Evolutionary conservation across 23 red algal species (phyloP).

Genomic region (Gracilariopsis chorda): DNA sequence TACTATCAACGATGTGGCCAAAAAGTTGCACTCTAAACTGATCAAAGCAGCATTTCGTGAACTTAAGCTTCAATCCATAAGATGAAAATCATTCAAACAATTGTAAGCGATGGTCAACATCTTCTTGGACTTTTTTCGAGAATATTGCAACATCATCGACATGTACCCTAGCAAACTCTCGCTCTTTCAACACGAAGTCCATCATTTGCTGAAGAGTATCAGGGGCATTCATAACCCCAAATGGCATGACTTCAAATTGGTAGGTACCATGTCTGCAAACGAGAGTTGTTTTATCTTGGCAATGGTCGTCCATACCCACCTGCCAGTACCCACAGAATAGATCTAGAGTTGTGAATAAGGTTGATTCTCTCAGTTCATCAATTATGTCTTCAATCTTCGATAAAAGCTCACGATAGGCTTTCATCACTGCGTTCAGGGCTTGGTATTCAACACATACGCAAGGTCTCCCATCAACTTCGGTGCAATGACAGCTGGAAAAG

Average conservation of each 20-base stretch:
- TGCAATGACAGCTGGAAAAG: background rate
- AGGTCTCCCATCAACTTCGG: constrained; percentile 1
- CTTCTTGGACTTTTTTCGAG: background rate
- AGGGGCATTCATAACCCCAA: constrained; percentile 28
- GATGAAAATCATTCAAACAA: background rate
- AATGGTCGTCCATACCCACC: background rate
- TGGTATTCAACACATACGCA: constrained; percentile 14
- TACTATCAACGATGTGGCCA: background rate
- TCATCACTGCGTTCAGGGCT: background rate
- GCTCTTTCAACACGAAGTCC: background rate
- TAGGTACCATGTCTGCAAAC: background rate
- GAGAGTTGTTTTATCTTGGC: constrained; percentile 3
- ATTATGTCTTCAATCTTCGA: background rate
- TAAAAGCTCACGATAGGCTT: background rate
- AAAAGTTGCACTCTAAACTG: background rate
- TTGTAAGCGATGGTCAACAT: background rate
- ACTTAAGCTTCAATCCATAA: background rate
- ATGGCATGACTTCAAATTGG: background rate
- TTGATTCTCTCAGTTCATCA: background rate
- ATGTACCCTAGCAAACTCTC: background rate
- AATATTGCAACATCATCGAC: constrained; percentile 24
- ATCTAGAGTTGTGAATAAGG: background rate
- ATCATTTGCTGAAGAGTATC: constrained; percentile 1
- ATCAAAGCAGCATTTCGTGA: background rate
- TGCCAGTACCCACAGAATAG: background rate